These are phyloP conservation scores for Crithidia expoeki DNA, from an alignment of 208 protist genomes.

Conservation along the genomic window DNA sequence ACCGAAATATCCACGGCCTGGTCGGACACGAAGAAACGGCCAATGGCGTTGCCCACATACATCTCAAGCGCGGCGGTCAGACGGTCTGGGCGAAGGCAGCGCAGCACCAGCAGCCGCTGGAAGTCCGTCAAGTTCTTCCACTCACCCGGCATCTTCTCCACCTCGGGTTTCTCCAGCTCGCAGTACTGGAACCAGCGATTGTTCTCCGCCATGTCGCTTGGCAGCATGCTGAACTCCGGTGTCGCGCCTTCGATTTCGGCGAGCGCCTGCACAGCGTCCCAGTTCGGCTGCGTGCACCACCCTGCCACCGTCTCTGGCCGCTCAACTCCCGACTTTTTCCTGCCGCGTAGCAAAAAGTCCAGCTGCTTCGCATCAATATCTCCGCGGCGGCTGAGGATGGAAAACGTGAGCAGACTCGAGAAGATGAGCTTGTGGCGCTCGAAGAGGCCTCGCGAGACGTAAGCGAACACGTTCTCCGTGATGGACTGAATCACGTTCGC, in stretches of 20 bases:
- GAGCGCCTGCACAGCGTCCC: slow-evolving; percentile 91
- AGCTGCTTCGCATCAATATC: slow-evolving; percentile 93
- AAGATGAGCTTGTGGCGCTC: slow-evolving; percentile 99
- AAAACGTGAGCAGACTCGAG: slow-evolving; percentile 94
- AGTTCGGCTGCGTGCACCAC: slow-evolving; percentile 93
- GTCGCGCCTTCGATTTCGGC: slow-evolving; percentile 89
- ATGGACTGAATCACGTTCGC: slow-evolving; percentile 93
- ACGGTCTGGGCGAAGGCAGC: slow-evolving; percentile 96
- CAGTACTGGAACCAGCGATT: slow-evolving; percentile 93
- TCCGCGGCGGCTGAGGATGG: slow-evolving; percentile 83
- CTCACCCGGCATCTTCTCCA: slow-evolving; percentile 92
- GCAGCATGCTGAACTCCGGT: slow-evolving; percentile 88
- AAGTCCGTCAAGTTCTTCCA: slow-evolving; percentile 97
- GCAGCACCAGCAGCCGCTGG: slow-evolving; percentile 96
- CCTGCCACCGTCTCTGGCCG: slow-evolving; percentile 90
- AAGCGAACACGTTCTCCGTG: slow-evolving; percentile 94
- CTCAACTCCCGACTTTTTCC: slow-evolving; percentile 87
- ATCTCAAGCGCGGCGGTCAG: slow-evolving; percentile 94
- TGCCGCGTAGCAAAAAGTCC: slow-evolving; percentile 94
- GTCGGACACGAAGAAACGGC: slow-evolving; percentile 95
- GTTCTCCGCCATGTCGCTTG: slow-evolving; percentile 91
- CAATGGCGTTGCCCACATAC: slow-evolving; percentile 95
- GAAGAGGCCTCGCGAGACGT: slow-evolving; percentile 98
- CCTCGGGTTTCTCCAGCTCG: slow-evolving; percentile 92
- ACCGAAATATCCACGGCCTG: slow-evolving; percentile 93